Conservation (phyloP, 139 green algal genomes). For the Picochlorum sp. region DNA sequence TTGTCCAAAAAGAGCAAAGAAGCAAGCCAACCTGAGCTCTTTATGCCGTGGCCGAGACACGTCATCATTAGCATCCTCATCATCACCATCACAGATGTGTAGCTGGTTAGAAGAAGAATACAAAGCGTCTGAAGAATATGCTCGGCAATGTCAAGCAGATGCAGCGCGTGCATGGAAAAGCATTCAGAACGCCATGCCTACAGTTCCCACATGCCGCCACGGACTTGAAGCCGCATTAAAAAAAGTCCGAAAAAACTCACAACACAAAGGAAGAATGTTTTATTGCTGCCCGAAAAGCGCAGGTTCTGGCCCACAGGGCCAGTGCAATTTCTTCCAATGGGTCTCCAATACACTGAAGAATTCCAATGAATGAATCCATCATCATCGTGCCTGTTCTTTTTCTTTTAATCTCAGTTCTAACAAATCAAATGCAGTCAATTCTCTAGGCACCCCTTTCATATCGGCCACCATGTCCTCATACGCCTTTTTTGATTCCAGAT, state of each 20-base stretch:
- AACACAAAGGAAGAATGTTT: conserved; percentile 31
- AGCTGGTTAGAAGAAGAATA: not conserved
- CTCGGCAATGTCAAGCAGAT: not conserved
- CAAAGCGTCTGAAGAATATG: not conserved
- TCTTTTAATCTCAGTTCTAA: conserved; percentile 17
- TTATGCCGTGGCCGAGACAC: not conserved
- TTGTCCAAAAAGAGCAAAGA: too few species aligned
- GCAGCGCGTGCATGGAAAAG: conserved; percentile 19
- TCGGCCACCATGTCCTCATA: conserved; percentile 14
- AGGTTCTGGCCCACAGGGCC: conserved; percentile 13
- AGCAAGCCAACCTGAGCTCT: not conserved
- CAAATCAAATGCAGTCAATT: conserved; percentile 15
- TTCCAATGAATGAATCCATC: not conserved
- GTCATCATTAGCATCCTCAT: not conserved
- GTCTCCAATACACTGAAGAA: not conserved
- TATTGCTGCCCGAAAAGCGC: conserved; percentile 20
- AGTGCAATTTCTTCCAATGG: conserved; percentile 40
- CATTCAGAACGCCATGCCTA: conserved; percentile 17
- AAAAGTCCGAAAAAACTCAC: conserved; percentile 40
- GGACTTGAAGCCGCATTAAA: conserved; percentile 34
- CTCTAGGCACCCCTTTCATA: not conserved
- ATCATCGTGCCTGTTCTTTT: not conserved
- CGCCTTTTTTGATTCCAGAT: conserved; percentile 9
- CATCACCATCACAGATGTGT: too few species aligned
- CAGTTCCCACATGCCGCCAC: conserved; percentile 36